Evolutionary conservation across 1,284 basidiomycete species (phyloP).

Genomic region (Cryptococcus sp.): DNA sequence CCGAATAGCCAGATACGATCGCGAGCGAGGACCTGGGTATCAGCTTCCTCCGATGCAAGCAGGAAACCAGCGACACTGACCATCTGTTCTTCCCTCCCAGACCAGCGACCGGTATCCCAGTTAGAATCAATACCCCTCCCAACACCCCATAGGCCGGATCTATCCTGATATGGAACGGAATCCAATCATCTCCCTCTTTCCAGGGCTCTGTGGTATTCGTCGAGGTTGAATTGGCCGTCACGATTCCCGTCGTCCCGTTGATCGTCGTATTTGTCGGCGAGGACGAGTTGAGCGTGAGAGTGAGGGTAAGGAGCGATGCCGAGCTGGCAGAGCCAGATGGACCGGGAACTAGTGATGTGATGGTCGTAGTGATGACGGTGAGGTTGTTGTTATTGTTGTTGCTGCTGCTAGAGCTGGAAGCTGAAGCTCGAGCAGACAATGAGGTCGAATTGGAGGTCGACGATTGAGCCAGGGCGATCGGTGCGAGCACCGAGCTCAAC

Average conservation of each 20-base stretch:
- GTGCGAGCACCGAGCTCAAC: background rate
- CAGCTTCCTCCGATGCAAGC: background rate
- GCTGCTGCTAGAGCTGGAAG: slow-evolving; percentile 4
- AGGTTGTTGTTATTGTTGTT: slow-evolving; percentile 4
- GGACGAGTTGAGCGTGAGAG: slow-evolving; percentile 33
- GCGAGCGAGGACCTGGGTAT: slow-evolving; percentile 77
- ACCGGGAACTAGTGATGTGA: slow-evolving; percentile 28
- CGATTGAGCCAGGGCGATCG: background rate
- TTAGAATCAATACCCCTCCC: slow-evolving; percentile 79
- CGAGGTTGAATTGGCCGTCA: slow-evolving; percentile 14
- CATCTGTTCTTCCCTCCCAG: slow-evolving; percentile 91
- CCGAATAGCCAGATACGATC: slow-evolving; percentile 80
- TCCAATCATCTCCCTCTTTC: slow-evolving; percentile 36
- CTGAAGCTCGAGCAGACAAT: background rate
- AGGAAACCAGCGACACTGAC: slow-evolving; percentile 45
- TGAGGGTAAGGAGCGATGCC: slow-evolving; percentile 29
- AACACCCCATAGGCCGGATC: slow-evolving; percentile 86
- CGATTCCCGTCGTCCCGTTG: background rate
- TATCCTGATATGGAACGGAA: slow-evolving; percentile 59
- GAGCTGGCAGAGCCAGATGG: slow-evolving; percentile 23
- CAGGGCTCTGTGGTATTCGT: slow-evolving; percentile 25
- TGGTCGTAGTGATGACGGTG: slow-evolving; percentile 34
- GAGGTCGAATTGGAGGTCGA: background rate
- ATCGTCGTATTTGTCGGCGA: slow-evolving; percentile 17
- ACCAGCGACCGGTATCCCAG: slow-evolving; percentile 81